Evolutionary conservation across 352 stramenopile species (phyloP).

Genomic region (Hyaloperonospora arabidopsidis): DNA sequence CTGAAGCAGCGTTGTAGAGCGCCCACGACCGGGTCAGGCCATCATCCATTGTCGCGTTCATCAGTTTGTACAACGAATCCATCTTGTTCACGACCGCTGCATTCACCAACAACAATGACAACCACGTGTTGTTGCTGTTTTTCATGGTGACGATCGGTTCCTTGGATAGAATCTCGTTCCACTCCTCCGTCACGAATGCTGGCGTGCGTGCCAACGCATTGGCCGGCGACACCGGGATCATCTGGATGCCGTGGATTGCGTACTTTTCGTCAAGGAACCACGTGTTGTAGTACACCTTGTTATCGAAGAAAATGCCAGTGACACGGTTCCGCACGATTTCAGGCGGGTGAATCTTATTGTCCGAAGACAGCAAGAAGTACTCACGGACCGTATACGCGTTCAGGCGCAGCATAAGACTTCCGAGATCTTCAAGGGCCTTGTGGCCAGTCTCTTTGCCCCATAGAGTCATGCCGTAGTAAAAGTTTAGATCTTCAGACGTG

Average conservation of each 20-base stretch:
- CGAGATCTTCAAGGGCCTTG: slow-evolving; percentile 47
- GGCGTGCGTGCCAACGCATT: slow-evolving; percentile 35
- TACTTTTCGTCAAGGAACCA: slow-evolving; percentile 66
- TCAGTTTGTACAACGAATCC: slow-evolving; percentile 41
- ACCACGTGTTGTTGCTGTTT: slow-evolving; percentile 41
- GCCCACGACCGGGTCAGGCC: slow-evolving; percentile 77
- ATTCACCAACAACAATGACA: slow-evolving; percentile 67
- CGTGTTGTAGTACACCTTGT: slow-evolving; percentile 38
- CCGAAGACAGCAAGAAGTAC: slow-evolving; percentile 60
- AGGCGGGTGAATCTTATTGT: slow-evolving; percentile 48
- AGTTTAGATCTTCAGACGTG: slow-evolving; percentile 71
- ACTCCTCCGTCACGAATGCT: slow-evolving; percentile 56
- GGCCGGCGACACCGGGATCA: slow-evolving; percentile 65
- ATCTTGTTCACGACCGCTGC: slow-evolving; percentile 53
- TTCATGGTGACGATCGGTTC: slow-evolving; percentile 35
- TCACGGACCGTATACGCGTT: slow-evolving; percentile 52
- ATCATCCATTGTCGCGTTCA: slow-evolving; percentile 55
- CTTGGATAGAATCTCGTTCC: slow-evolving; percentile 42
- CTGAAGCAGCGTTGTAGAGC: slow-evolving; percentile 46
- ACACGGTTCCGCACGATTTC: slow-evolving; percentile 58
- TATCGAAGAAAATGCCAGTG: slow-evolving; percentile 53
- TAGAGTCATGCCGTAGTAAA: slow-evolving; percentile 68
- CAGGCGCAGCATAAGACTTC: slow-evolving; percentile 59
- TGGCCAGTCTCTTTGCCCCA: slow-evolving; percentile 51
- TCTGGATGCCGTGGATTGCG: slow-evolving; percentile 72